Base-by-base conservation (phyloP, 192 early-diverging fungal species). In the Radiomyces spectabilis region DNA sequence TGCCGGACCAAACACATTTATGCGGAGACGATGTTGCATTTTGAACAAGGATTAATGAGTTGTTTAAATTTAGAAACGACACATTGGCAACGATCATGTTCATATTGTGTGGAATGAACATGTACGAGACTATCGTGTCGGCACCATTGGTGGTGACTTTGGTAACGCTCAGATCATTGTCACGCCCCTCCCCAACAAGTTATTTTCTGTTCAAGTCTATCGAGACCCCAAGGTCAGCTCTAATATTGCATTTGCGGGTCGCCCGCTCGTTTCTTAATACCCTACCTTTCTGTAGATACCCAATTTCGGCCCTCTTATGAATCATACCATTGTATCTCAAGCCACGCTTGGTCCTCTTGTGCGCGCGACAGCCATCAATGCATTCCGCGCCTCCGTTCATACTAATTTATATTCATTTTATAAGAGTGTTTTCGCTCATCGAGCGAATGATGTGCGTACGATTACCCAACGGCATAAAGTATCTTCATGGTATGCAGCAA, bases 61-160 rank as follows among this genome's bases (percentile, higher is more conserved):
- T 15, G 51, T 59, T 53, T 50, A 25, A 16, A 13, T 38, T 26
- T 59, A 92, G 89, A 98, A 98, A 84, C 85, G 96, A 10, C 96
- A 99, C 56, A 89, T 99, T 66, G 96, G 96, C 25, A 99, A 99
- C 62, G 94, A 99, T 58, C 94, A 97, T 63, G 91, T 99, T 5
- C 96, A 99, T 56, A 92, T 99, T 42, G 77, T 99, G 8, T 99
- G 93, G 93, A 97, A 95, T 62, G 96, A 99, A 62, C 89, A 95
- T 49, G 71, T 77, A 33, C 78, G 89, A 55, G 85, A 91, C 29
- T 99, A 96, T 63, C 74, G 86, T 26, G 78, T 81, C 16, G 80
- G 78, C 30, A 99, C 96, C 0, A 97, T 99, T 42, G 89, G 91
- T 3, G 96, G 96, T 43, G 96, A 97, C 65, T 99, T 97, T 76